phyloP scores from a whole-genome alignment of 148 eudicot species.

The Silene conica region DNA sequence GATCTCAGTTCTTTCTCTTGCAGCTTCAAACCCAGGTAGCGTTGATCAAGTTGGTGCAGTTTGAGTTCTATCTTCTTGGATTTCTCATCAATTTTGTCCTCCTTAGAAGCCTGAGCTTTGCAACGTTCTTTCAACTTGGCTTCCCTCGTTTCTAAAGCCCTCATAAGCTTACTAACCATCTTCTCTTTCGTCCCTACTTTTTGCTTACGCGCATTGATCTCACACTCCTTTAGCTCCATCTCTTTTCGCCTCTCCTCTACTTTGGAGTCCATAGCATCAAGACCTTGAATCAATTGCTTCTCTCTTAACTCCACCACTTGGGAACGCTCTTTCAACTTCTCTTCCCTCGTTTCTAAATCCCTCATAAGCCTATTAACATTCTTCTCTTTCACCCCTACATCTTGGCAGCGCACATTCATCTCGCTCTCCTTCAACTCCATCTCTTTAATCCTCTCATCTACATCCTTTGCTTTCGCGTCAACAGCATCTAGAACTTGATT shows the following conservation, averaged over 20 bases:
- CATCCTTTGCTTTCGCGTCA: constrained; percentile 1
- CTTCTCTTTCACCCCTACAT: neutral
- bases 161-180: neutral
- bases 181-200: neutral
- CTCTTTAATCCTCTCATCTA: neutral
- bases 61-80: neutral
- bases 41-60: constrained; percentile 5
- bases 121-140: neutral
- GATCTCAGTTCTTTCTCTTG: neutral
- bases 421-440: no score
- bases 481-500: constrained; percentile 1
- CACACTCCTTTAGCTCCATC: neutral
- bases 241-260: neutral
- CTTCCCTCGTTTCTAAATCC: constrained; percentile 13
- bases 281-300: constrained; percentile 9
- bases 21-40: neutral
- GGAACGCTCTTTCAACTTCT: constrained; percentile 3
- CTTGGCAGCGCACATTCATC: neutral
- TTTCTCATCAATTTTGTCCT: constrained; percentile 2
- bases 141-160: constrained; percentile 7
- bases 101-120: neutral
- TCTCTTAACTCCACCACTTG: neutral
- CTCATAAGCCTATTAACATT: neutral
- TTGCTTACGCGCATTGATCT: neutral
- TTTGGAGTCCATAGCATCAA: constrained; percentile 1